A percentile compares a stretch with the other conserved stretches of the same genome.
Evolutionary conservation across 2,329 filamentous ascomycete genomes (phyloP).

Genomic region (Cladophialophora carrionii): DNA sequence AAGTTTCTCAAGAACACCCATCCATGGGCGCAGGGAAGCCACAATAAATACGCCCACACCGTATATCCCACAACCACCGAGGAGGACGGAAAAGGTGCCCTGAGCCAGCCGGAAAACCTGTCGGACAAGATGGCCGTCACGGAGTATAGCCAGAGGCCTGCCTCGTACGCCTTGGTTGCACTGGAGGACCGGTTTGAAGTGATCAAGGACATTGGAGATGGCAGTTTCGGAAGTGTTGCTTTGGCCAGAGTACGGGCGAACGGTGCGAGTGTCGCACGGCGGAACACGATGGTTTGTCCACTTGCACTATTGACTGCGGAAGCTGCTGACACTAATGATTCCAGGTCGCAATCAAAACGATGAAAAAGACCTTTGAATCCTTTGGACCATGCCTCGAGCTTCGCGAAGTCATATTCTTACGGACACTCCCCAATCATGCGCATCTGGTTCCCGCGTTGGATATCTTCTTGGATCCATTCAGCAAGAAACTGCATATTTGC

Average conservation of each 20-base stretch:
- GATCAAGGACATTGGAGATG: constrained; percentile 97
- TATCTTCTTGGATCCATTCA: constrained; percentile 96
- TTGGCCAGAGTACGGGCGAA: constrained; percentile 89
- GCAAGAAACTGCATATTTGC: constrained; percentile 92
- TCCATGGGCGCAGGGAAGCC: constrained; percentile 25
- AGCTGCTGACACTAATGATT: constrained; percentile 30
- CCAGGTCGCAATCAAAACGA: constrained; percentile 97
- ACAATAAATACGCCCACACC: constrained; percentile 7
- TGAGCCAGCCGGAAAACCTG: background rate
- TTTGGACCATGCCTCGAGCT: constrained; percentile 88
- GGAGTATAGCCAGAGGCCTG: constrained; percentile 71
- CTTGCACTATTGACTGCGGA: background rate
- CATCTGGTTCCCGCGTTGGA: constrained; percentile 97
- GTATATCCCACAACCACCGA: constrained; percentile 6
- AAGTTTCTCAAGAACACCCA: constrained; percentile 15
- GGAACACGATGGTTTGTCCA: constrained; percentile 79
- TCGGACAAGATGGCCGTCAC: constrained; percentile 73
- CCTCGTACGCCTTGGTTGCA: constrained; percentile 60
- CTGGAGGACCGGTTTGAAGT: constrained; percentile 96
- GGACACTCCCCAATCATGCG: constrained; percentile 81
- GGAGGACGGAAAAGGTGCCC: background rate
- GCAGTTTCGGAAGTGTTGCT: constrained; percentile 95
- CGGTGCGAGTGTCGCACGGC: constrained; percentile 82
- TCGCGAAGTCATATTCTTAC: constrained; percentile 93
- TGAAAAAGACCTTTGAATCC: constrained; percentile 99